These are phyloP conservation scores for Termitomyces sp. DNA, from an alignment of 768 basidiomycete species.

Conservation along the genomic window DNA sequence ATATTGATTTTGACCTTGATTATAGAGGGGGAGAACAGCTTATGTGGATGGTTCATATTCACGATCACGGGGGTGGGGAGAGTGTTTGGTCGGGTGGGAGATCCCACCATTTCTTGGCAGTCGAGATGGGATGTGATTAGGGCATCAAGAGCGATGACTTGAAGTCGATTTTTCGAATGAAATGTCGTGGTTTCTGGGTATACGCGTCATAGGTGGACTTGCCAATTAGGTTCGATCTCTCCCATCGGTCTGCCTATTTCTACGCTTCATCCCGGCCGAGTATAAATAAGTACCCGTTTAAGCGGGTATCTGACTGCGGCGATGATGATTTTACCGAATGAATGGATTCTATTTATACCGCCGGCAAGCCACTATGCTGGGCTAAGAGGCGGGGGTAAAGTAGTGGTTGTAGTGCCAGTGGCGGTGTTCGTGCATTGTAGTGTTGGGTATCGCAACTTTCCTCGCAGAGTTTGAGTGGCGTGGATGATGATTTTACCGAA, in stretches of 20 bases:
- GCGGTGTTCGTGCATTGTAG: too few relatives aligned
- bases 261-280: too few relatives aligned
- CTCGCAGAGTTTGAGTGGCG: too few relatives aligned
- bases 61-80: background rate
- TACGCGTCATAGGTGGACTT: background rate
- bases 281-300: background rate
- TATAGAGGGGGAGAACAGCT: background rate
- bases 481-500: too few relatives aligned
- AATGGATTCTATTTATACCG: too few relatives aligned
- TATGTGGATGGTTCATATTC: background rate
- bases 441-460: too few relatives aligned
- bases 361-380: too few relatives aligned
- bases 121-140: background rate
- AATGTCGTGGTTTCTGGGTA: too few relatives aligned
- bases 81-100: background rate
- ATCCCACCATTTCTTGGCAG: background rate
- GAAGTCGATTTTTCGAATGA: background rate
- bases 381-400: too few relatives aligned
- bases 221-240: background rate
- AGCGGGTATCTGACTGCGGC: background rate
- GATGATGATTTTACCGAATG: background rate
- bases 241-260: too few relatives aligned
- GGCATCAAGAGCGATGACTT: background rate
- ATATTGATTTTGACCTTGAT: background rate
- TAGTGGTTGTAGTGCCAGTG: too few relatives aligned